Percentiles rank a stretch among this genome's conserved stretches.
These are phyloP conservation scores for Pyrus bretschneideri DNA, from an alignment of 306 rosid species.

Conservation along the genomic window DNA sequence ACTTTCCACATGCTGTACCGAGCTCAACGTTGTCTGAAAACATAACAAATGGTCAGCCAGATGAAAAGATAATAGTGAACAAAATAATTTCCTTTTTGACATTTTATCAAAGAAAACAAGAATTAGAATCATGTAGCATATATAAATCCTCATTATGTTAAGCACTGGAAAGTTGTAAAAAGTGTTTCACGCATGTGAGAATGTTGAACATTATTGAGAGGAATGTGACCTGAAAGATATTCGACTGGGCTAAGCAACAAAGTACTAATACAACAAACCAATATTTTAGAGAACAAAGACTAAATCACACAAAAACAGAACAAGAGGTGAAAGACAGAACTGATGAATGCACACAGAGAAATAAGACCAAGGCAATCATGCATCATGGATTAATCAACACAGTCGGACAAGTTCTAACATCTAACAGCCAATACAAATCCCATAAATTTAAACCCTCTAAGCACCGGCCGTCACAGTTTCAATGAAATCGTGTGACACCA, in stretches of 20 bases:
- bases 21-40: slow-evolving; percentile 42
- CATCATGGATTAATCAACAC: neutral
- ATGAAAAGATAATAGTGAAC: neutral
- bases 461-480: too few relatives aligned
- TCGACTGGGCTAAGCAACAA: neutral
- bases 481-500: too few relatives aligned
- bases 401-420: neutral
- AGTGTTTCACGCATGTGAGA: neutral
- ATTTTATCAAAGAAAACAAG: neutral
- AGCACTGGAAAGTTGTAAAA: neutral
- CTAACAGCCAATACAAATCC: neutral
- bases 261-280: neutral
- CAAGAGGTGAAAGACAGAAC: neutral
- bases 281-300: neutral
- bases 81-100: neutral
- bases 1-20: slow-evolving; percentile 49
- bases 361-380: too few relatives aligned
- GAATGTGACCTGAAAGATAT: neutral
- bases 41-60: neutral
- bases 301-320: neutral
- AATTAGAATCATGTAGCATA: neutral
- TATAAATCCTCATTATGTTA: neutral
- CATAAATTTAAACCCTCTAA: too few relatives aligned
- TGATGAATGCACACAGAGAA: neutral
- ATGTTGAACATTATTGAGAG: neutral